Conservation (phyloP, 495 filamentous ascomycete species). For the Xylaria scruposa region DNA sequence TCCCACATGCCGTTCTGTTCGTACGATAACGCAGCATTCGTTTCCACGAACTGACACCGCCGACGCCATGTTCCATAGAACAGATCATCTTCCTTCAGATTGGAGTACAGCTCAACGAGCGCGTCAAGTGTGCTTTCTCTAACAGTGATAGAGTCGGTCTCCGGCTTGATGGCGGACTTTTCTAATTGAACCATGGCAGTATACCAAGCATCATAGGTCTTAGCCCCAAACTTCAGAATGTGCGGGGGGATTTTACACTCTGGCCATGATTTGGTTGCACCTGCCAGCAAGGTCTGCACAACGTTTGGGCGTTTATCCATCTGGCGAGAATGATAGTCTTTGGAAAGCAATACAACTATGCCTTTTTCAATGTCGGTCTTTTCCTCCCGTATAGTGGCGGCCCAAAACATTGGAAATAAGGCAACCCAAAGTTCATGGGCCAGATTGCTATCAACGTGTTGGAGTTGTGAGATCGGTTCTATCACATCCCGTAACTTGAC, state of each 20-base stretch:
- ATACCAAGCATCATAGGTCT: conserved; percentile 95
- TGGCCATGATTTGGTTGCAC: conserved; percentile 79
- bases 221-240: conserved; percentile 90
- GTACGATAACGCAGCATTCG: conserved; percentile 93
- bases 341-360: conserved; percentile 82
- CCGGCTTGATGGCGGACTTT: conserved; percentile 78
- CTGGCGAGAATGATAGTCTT: conserved; percentile 93
- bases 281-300: conserved; percentile 86
- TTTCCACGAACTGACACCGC: conserved; percentile 93
- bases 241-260: conserved; percentile 92
- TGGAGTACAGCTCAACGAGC: conserved; percentile 85
- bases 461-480: conserved; percentile 90
- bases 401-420: conserved; percentile 93
- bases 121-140: conserved; percentile 95
- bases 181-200: conserved; percentile 85
- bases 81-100: conserved; percentile 90
- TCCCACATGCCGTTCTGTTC: conserved; percentile 99
- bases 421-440: conserved; percentile 88
- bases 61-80: conserved; percentile 98
- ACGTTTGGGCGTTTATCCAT: conserved; percentile 95
- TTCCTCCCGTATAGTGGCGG: conserved; percentile 83
- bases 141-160: conserved; percentile 80
- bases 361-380: conserved; percentile 90
- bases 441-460: conserved; percentile 82
- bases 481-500: conserved; percentile 86